Evolutionary conservation across 1,284 basidiomycete species (phyloP).

Genomic region (Melampsora larici-populina): DNA sequence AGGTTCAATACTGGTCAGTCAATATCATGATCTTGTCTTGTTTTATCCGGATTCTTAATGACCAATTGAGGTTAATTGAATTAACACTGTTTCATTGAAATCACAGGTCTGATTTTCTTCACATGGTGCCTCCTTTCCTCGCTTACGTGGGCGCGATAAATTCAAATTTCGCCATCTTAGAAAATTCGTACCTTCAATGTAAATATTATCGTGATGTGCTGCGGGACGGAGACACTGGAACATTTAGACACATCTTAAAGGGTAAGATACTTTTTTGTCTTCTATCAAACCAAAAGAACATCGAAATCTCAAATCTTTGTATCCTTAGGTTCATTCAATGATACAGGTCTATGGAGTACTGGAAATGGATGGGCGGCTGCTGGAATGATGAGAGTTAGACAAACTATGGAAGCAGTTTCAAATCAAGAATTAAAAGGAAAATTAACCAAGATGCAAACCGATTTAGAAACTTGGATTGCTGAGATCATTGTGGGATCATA

Average conservation of each 20-base stretch:
- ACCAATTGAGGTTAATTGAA: constrained; percentile 46
- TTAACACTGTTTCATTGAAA: constrained; percentile 52
- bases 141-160: constrained; percentile 51
- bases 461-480: constrained; percentile 22
- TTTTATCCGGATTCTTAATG: too few species aligned
- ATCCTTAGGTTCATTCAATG: constrained; percentile 50
- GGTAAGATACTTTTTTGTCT: constrained; percentile 54
- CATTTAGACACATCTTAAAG: constrained; percentile 57
- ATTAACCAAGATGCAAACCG: neutral
- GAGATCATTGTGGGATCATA: constrained; percentile 38
- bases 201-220: constrained; percentile 66
- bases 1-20: constrained; percentile 45
- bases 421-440: constrained; percentile 4
- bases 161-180: constrained; percentile 56
- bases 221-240: constrained; percentile 19
- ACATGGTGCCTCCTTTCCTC: constrained; percentile 53
- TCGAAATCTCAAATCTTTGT: neutral
- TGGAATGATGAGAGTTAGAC: constrained; percentile 75
- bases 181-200: constrained; percentile 73
- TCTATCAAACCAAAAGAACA: neutral
- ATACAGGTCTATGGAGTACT: constrained; percentile 60
- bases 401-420: constrained; percentile 65
- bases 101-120: constrained; percentile 48
- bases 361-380: constrained; percentile 82
- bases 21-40: too few species aligned